A percentile compares a stretch with the other conserved stretches of the same genome.
Conservation (phyloP, 176 grass and related monocot genomes). For the Zoysia japonica region DNA sequence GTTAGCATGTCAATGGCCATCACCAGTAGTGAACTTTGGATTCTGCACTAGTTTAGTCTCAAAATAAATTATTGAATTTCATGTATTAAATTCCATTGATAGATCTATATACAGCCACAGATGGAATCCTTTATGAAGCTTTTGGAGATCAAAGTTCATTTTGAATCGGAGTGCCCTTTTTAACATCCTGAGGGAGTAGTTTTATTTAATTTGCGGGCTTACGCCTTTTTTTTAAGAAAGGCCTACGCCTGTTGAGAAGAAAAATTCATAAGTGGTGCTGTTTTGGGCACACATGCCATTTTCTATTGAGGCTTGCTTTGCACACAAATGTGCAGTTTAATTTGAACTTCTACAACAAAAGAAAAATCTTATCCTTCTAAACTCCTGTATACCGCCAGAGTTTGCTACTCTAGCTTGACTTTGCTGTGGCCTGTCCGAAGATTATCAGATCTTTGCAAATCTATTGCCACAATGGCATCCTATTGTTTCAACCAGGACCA, state of each 20-base stretch:
- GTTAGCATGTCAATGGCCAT: neutral
- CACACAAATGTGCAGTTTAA: neutral
- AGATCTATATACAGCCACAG: neutral
- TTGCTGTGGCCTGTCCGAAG: neutral
- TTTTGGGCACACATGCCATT: neutral
- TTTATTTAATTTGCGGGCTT: neutral
- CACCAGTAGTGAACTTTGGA: neutral
- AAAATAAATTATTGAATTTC: neutral
- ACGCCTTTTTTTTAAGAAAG: neutral
- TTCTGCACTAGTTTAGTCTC: conserved; percentile 7
- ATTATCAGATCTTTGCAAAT: neutral
- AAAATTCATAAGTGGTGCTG: neutral
- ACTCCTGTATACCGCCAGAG: neutral
- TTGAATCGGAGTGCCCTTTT: neutral
- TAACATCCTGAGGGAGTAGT: neutral
- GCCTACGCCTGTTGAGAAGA: neutral
- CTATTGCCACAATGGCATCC: neutral
- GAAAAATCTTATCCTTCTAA: neutral
- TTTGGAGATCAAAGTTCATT: neutral
- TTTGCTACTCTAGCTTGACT: neutral
- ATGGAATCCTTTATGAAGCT: neutral
- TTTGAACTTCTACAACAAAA: neutral
- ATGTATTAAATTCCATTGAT: neutral
- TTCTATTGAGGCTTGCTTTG: neutral
- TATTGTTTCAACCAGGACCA: no score